A percentile compares a stretch with the other conserved stretches of the same genome.
These are phyloP conservation scores for Stachybotrys elegans DNA, from an alignment of 2,329 filamentous ascomycete genomes.

Conservation along the genomic window DNA sequence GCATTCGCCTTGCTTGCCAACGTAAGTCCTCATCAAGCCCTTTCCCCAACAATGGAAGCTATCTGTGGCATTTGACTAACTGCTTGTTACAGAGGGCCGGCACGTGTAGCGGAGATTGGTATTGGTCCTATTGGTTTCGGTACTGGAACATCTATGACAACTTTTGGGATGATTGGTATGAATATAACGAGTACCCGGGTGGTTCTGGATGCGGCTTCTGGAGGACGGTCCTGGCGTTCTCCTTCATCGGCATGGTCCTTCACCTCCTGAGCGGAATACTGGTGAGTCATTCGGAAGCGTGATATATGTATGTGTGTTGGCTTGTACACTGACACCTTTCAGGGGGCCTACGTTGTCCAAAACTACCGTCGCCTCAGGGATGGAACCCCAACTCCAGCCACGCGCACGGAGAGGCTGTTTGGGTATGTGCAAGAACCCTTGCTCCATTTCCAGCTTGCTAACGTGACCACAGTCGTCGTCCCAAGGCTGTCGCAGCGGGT, in stretches of 20 bases:
- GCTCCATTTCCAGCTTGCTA: too few relatives aligned
- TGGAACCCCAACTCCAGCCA: too few relatives aligned
- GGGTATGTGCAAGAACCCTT: too few relatives aligned
- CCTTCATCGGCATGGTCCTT: background rate
- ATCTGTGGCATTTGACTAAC: background rate
- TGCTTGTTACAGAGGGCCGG: background rate
- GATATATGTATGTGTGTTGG: background rate
- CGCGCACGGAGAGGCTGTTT: too few relatives aligned
- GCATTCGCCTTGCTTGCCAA: slow-evolving; percentile 11
- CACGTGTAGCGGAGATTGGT: background rate
- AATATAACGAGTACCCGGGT: background rate
- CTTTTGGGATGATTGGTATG: background rate
- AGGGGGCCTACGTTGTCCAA: background rate
- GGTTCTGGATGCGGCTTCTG: background rate
- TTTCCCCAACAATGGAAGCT: background rate
- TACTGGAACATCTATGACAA: background rate
- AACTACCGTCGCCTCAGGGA: too few relatives aligned
- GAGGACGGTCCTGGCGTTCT: slow-evolving; percentile 1
- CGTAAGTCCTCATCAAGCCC: too few relatives aligned
- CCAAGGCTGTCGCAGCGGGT: too few relatives aligned
- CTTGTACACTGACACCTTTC: background rate
- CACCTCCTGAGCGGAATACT: background rate
- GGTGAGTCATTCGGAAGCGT: background rate
- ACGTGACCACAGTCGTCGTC: too few relatives aligned
- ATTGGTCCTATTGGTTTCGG: background rate